Evolutionary conservation across 1,284 basidiomycete genomes (phyloP), one percentile per base, ranked within the genome.

Genomic region (Ustilago trichophora): DNA sequence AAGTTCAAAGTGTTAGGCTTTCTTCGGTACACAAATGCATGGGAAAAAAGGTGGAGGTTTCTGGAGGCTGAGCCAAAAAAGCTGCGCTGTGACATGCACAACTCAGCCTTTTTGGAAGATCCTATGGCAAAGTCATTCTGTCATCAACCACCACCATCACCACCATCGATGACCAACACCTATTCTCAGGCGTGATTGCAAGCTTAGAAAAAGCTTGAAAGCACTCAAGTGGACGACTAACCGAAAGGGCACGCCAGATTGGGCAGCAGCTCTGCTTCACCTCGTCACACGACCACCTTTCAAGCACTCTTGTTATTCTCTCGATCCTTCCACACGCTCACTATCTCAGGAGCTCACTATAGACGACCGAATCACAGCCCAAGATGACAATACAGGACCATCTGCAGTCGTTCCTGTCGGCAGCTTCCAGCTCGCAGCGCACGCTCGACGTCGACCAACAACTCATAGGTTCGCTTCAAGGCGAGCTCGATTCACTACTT

Each of bases 371-470:
- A 13, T 24, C 43, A 24, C 22, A 2, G 21, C 7, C 6, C 46
- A 36, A 24, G 3, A 64, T 58, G 62, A 32, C 60, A 13, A 55
- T 69, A 40, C 45, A 54, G 10, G 24, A 54, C 29, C 66, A 69
- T 37, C 48, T 69, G 4, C 56, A 46, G 19, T 44, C 47, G 2
- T 60, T 59, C 22, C 50, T 71, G 6, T 38, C 57, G 2, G 33
- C 45, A 18, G 53, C 67, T 1, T 71, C 67, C 8, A 60, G 57
- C 47, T 71, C 67, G 19, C 56, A 51, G 24, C 45, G 56, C 19
- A 66, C 62, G 15, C 56, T 71, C 31, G 67, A 71, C 38, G 34
- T 44, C 36, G 67, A 70, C 38, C 45, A 53, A n/a, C 38, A 50
- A 18, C 60, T 70, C 49, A 53, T 70, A 36, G 49, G 27, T 10